Base-by-base conservation (phyloP, 2,329 filamentous ascomycete species). In the Tolypocladium sp. region DNA sequence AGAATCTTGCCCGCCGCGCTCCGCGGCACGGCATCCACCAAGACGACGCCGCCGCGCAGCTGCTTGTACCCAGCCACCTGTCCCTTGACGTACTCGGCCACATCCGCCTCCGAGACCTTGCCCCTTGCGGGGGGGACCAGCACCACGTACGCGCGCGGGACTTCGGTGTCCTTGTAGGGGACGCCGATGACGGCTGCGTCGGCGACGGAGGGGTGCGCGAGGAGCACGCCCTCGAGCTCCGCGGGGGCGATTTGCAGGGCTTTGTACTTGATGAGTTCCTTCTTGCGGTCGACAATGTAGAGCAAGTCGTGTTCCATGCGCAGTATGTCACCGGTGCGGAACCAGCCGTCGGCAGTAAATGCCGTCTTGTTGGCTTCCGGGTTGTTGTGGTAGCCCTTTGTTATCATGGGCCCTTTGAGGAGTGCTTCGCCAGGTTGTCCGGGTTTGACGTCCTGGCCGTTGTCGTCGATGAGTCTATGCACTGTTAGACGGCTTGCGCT, bases 281-380 rank as follows among this genome's bases (percentile, higher is more conserved):
- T 92, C 60, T 90, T 86, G 15, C 90, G 83, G 68, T 94, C 91
- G 0, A 91, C 91, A 64, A 95, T 90, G 74, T 84, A 91, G 65
- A 92, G 87, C 56, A 86, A 83, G 20, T 88, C 79, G 46, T 80
- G 74, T 63, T 92, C 86, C 70, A 90, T 84, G 61, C 87, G 83
- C 0, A 90, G 88, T 4, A 93, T 82, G 67, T 95, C 91, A 0
- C 90, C 91, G 0, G 90, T 92, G 67, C 87, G 87, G 78, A 93
- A 92, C 78, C 88, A 95, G 4, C 74, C 76, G 27, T 76, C 71
- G 3, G 54, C 12, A 0, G 68, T 70, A 58, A 91, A 82, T 0
- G 86, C 82, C 56, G 85, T 81, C 1, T 73, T 74, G 1, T 88
- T 91, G 0, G 84, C 88, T 62, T 83, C 77, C 0, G 81, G 77